These are phyloP conservation scores for Penicillium lagena DNA, from an alignment of 495 filamentous ascomycete genomes.

Conservation along the genomic window DNA sequence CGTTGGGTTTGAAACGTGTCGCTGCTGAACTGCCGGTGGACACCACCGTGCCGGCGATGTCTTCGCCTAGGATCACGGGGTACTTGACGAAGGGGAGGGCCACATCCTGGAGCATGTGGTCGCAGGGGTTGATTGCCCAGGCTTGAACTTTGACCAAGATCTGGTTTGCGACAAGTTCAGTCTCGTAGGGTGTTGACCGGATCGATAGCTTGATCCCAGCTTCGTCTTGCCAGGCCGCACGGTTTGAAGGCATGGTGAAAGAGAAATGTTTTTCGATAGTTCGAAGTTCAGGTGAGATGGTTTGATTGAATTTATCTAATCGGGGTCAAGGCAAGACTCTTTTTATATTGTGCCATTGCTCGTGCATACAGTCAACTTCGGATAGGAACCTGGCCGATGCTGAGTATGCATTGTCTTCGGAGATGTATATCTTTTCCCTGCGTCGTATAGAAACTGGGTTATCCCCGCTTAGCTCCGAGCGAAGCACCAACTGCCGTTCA, in stretches of 20 bases:
- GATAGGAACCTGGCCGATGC: too few species aligned
- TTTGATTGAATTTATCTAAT: too few species aligned
- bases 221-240: conserved; percentile 1
- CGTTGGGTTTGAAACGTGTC: conserved; percentile 35
- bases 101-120: conserved; percentile 2
- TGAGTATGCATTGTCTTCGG: too few species aligned
- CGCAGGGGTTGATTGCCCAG: conserved; percentile 7
- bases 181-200: background rate
- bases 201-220: background rate
- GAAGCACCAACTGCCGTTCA: too few species aligned
- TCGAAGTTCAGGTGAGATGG: too few species aligned
- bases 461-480: too few species aligned
- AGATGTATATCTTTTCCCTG: too few species aligned
- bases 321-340: too few species aligned
- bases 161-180: background rate
- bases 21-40: conserved; percentile 36
- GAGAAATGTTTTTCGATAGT: too few species aligned
- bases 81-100: conserved; percentile 21
- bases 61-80: conserved; percentile 46
- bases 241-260: background rate
- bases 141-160: background rate
- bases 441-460: too few species aligned
- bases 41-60: conserved; percentile 47
- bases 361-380: too few species aligned
- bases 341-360: too few species aligned